phyloP scores from a whole-genome alignment of 495 filamentous ascomycete genomes.

The Tetracladium setigerum region DNA sequence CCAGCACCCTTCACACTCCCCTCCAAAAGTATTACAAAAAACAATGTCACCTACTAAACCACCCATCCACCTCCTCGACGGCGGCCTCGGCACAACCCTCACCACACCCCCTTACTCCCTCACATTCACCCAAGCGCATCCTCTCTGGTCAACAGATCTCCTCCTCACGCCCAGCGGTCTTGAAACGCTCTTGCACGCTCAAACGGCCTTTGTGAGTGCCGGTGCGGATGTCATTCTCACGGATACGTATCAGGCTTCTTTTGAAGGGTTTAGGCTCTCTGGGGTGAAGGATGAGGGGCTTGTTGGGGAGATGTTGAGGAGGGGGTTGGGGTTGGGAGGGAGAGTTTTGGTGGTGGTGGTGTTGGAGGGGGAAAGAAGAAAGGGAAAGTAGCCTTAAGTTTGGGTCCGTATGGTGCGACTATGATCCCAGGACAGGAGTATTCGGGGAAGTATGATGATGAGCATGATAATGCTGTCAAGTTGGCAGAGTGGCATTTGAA shows the following conservation, averaged over 20 bases:
- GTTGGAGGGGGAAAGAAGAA: not conserved
- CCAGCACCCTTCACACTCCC: too few species aligned
- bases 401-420: conserved; percentile 59
- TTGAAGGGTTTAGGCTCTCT: conserved; percentile 38
- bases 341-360: not conserved
- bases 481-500: conserved; percentile 49
- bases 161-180: conserved; percentile 37
- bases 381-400: conserved; percentile 33
- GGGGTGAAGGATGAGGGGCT: not conserved
- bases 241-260: conserved; percentile 57
- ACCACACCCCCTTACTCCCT: conserved; percentile 40
- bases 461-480: conserved; percentile 31
- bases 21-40: too few species aligned
- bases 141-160: conserved; percentile 60
- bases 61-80: conserved; percentile 50
- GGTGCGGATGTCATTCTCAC: conserved; percentile 54
- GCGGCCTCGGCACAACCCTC: conserved; percentile 60
- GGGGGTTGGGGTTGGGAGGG: conserved; percentile 4
- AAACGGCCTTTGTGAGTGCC: conserved; percentile 42
- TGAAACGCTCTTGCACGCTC: conserved; percentile 40
- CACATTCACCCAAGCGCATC: conserved; percentile 40
- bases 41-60: not conserved
- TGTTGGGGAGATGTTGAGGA: conserved; percentile 15
- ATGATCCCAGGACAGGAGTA: conserved; percentile 60
- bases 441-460: conserved; percentile 46